These are phyloP conservation scores for Strobilomyces dryophilus DNA, from an alignment of 768 basidiomycete species.

Conservation along the genomic window DNA sequence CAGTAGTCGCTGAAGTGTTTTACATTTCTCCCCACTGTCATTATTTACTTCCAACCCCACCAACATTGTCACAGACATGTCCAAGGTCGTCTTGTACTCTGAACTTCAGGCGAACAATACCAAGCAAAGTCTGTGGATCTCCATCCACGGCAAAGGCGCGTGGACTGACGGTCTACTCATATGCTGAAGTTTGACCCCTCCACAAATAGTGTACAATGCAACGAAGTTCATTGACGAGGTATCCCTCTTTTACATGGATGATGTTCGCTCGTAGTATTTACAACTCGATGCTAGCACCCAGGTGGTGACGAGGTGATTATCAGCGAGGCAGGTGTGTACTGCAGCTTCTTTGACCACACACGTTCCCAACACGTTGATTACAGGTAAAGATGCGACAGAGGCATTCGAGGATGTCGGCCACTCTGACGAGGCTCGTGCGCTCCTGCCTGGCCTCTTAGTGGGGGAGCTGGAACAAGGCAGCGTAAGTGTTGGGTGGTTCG, in stretches of 20 bases:
- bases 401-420: constrained; percentile 99
- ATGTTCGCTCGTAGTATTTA: constrained; percentile 7
- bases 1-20: background rate
- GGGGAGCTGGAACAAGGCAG: constrained; percentile 76
- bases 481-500: constrained; percentile 38
- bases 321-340: constrained; percentile 79
- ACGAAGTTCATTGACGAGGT: constrained; percentile 96
- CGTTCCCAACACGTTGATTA: constrained; percentile 1
- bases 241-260: constrained; percentile 15
- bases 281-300: constrained; percentile 60
- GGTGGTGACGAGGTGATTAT: constrained; percentile 98
- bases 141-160: constrained; percentile 81
- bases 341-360: constrained; percentile 2
- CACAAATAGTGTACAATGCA: constrained; percentile 78
- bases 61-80: constrained; percentile 27
- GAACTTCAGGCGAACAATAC: constrained; percentile 74
- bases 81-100: constrained; percentile 61
- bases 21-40: constrained; percentile 6
- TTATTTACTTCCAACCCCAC: constrained; percentile 8
- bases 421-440: constrained; percentile 92
- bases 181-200: background rate
- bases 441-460: constrained; percentile 73
- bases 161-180: background rate
- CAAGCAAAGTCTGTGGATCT: constrained; percentile 75
- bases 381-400: constrained; percentile 94